Base-by-base conservation (phyloP, 305 asterid genomes). In the Salvia sclarea region DNA sequence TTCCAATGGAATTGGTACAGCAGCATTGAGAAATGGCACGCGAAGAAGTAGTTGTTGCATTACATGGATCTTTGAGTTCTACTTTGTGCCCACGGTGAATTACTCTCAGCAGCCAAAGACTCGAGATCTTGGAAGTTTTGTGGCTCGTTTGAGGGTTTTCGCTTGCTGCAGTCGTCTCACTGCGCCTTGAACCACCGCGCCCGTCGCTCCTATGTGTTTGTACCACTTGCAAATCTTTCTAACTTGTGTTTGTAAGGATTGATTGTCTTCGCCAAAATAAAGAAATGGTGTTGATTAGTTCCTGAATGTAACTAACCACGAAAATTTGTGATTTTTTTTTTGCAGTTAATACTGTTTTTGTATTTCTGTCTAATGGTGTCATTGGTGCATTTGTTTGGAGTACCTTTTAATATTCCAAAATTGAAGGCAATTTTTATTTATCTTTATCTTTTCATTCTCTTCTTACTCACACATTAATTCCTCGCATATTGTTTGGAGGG, bases 1-100 rank as follows among this genome's bases (percentile, higher is more conserved):
- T 88, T 88, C 77, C 98, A 89, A 18, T 88, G 99, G 95, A 82
- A 78, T 68, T 95, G 99, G 99, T 89, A 77, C n/a, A 69, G 70
- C 52, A 74, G 86, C 88, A 91, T 95, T 12, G 85, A 81, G 61
- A 88, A 83, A 62, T 94, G 81, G 81, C 83, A 85, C 49, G 78
- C 81, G 6, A 81, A 74, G 74, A 77, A 80, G 74, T 75, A 76
- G 74, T 49, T 50, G 12, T 66, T 17, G 16, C 38, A 21, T 59
- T 17, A 21, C 38, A 21, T 59, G 65, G 33, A 12, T 35, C 49
- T 24, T 11, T 28, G 54, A 69, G 14, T 66, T 56, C 60, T 56
- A 44, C 70, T 35, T 44, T 13, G 18, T 24, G 10, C 18, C 59
- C 1, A 12, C 14, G 18, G 24, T 11, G 59, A 22, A 12, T 12